phyloP scores from a whole-genome alignment of 371 early-diverging fungal species.

The Vairimorpha necatrix region DNA sequence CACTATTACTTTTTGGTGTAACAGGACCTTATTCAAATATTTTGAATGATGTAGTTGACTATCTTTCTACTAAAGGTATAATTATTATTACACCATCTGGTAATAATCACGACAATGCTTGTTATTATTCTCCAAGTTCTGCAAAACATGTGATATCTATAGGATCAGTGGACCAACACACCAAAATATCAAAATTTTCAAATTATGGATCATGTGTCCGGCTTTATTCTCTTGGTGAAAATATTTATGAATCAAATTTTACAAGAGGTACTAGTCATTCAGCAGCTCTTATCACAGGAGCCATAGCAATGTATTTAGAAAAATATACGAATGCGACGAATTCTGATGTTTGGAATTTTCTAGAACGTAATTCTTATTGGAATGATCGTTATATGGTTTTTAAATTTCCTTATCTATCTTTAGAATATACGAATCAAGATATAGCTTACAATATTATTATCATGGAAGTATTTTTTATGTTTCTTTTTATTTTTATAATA shows the following conservation, averaged over 20 bases:
- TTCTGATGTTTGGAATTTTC: slow-evolving; percentile 34
- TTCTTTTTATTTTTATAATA: background rate
- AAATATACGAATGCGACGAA: slow-evolving; percentile 30
- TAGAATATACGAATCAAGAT: background rate
- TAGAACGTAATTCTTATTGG: slow-evolving; percentile 39
- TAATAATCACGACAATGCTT: slow-evolving; percentile 51
- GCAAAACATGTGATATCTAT: slow-evolving; percentile 52
- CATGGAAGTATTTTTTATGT: background rate
- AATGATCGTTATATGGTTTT: slow-evolving; percentile 1
- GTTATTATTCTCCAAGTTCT: slow-evolving; percentile 60
- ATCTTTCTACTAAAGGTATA: slow-evolving; percentile 16
- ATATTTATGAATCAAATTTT: slow-evolving; percentile 3
- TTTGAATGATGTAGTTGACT: slow-evolving; percentile 49
- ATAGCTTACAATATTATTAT: background rate
- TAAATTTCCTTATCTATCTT: slow-evolving; percentile 10
- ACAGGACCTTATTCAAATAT: slow-evolving; percentile 51
- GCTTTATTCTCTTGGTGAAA: slow-evolving; percentile 49
- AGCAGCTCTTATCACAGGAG: slow-evolving; percentile 46
- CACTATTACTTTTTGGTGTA: slow-evolving; percentile 55
- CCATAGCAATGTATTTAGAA: slow-evolving; percentile 45
- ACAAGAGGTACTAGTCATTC: slow-evolving; percentile 36
- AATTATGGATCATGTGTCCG: slow-evolving; percentile 49
- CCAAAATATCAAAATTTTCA: slow-evolving; percentile 38
- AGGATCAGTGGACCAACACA: slow-evolving; percentile 50
- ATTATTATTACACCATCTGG: slow-evolving; percentile 60